Evolutionary conservation across 352 stramenopile genomes (phyloP), one percentile per base, ranked within the genome.

Genomic region (Pythium pyrilobum): DNA sequence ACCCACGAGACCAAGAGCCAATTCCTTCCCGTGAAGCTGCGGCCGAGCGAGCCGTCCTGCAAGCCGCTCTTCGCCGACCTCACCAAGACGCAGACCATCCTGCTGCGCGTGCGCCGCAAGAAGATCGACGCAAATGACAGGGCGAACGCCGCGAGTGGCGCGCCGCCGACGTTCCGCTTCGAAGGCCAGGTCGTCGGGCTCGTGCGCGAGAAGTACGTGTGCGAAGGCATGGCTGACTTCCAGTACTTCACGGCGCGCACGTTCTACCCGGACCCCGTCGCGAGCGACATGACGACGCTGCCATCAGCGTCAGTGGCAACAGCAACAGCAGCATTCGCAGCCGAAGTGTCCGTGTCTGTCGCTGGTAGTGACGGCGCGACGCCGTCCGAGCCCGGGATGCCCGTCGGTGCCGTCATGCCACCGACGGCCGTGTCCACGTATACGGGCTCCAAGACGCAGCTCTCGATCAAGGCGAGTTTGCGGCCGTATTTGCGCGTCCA

Each of bases 151-250:
- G 15, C 40, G 36, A 29, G 16, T 12, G 53, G 44, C 9, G n/a
- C 29, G 27, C 42, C 44, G 28, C 40, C 15, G 31, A 65, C 52
- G 44, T 45, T 4, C 48, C 21, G 38, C 3, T 39, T 72, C 15
- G 55, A 61, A 13, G 72, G 74, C 8, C 53, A 85, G 23, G 65
- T 91, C n/a, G 72, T 86, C 15, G 81, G 77, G 0, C 52, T 91
- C 39, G 67, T 87, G 28, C 63, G 64, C 7, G 82, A 90, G 41
- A 92, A 90, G 58, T 92, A 89, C 53, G 78, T 91, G 39, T 91
- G 82, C 51, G 78, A 92, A 63, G 82, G 82, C 50, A 89, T 92
- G 80, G 82, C 81, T 25, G 82, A 92, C 59, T 92, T 89, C 62
- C 82, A 92, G 64, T 92, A 87, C 65, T 79, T 92, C 28, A 88